A percentile compares a stretch with the other conserved stretches of the same genome.
Evolutionary conservation across 2,329 filamentous ascomycete species (phyloP).

Genomic region (Alternaria gansuensis): DNA sequence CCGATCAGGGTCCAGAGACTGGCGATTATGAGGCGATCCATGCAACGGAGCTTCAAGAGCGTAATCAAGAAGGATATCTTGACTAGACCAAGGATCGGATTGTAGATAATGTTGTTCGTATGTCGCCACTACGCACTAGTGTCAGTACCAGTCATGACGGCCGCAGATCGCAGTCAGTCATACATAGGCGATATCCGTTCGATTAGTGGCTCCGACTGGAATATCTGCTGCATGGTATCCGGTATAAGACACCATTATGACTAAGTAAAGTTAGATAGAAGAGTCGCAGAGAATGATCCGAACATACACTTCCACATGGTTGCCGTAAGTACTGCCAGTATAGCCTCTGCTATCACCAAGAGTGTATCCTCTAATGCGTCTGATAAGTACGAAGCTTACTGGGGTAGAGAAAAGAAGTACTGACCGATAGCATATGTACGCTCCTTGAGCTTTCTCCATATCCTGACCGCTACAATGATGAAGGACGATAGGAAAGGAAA

Average conservation of each 20-base stretch:
- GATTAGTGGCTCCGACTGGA: background rate
- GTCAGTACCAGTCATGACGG: too few species aligned
- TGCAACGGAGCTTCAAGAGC: constrained; percentile 16
- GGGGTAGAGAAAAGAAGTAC: background rate
- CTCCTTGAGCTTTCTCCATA: constrained; percentile 13
- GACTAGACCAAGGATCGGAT: constrained; percentile 18
- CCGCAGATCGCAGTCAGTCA: too few species aligned
- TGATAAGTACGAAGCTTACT: background rate
- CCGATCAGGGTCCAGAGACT: constrained; percentile 17
- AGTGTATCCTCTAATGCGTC: background rate
- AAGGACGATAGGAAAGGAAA: constrained; percentile 14
- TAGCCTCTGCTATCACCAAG: background rate
- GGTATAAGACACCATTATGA: constrained; percentile 8
- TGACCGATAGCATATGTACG: constrained; percentile 10
- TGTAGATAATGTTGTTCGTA: constrained; percentile 16
- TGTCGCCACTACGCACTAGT: constrained; percentile 27
- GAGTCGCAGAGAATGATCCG: background rate
- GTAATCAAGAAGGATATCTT: constrained; percentile 25
- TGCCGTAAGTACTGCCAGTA: background rate
- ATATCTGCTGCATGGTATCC: constrained; percentile 14
- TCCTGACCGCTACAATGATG: constrained; percentile 13
- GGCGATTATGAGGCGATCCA: constrained; percentile 9
- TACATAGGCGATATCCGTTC: too few species aligned
- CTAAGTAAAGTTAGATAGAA: background rate
- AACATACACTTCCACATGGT: background rate